Conservation (phyloP, 2,329 filamentous ascomycete genomes). For the Kalaharituber pfeilii region DNA sequence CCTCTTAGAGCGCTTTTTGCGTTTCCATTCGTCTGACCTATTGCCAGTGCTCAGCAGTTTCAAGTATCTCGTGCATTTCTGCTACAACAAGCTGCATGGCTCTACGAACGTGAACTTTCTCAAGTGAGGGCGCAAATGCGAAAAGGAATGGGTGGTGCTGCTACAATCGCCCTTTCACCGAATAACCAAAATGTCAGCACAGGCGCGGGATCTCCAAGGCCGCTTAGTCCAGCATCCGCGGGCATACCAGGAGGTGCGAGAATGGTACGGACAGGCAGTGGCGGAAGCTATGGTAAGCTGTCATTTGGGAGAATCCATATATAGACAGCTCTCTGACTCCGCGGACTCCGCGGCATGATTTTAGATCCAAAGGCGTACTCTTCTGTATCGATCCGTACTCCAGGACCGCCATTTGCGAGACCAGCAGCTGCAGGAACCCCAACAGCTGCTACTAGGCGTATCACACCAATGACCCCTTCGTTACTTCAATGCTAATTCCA, state of each 20-base stretch:
- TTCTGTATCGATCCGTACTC: too few relatives aligned
- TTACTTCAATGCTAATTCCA: background rate
- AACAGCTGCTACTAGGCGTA: background rate
- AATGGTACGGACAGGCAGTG: constrained; percentile 1
- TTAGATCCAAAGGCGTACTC: background rate
- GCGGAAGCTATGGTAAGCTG: background rate
- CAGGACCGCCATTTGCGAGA: too few relatives aligned
- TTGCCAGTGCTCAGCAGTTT: constrained; percentile 34
- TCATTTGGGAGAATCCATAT: too few relatives aligned
- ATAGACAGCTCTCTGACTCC: too few relatives aligned
- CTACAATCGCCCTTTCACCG: constrained; percentile 14
- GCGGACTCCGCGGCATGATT: too few relatives aligned
- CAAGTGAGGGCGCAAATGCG: constrained; percentile 83
- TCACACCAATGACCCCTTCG: background rate
- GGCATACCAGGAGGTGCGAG: background rate
- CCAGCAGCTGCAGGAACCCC: background rate
- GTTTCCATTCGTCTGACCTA: too few relatives aligned
- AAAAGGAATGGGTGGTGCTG: constrained; percentile 32
- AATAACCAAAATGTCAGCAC: constrained; percentile 16
- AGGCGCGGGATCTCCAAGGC: constrained; percentile 1
- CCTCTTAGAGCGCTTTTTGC: too few relatives aligned
- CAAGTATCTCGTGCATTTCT: constrained; percentile 76
- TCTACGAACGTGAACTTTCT: constrained; percentile 78
- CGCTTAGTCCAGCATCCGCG: background rate
- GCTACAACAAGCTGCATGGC: constrained; percentile 80